These are phyloP conservation scores for Darksidea phi DNA, from an alignment of 495 filamentous ascomycete species.

Conservation along the genomic window DNA sequence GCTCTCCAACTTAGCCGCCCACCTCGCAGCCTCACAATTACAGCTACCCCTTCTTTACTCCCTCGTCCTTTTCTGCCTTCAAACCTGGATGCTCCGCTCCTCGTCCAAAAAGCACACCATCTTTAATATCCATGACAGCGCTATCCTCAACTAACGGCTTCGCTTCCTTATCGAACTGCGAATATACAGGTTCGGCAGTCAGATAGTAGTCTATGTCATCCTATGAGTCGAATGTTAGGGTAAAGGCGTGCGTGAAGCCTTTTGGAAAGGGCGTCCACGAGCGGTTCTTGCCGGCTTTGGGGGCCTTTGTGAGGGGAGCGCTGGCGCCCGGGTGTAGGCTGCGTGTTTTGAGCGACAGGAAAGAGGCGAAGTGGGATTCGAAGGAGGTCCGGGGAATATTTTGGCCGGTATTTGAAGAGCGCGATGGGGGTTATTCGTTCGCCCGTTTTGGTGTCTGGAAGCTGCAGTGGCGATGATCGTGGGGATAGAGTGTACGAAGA, in stretches of 20 bases:
- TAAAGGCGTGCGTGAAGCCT: slow-evolving; percentile 37
- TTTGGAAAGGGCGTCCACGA: slow-evolving; percentile 33
- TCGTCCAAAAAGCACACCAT: slow-evolving; percentile 19
- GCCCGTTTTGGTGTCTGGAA: background rate
- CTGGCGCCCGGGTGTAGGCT: slow-evolving; percentile 26
- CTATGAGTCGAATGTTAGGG: slow-evolving; percentile 35
- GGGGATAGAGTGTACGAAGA: too few species aligned
- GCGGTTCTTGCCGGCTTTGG: slow-evolving; percentile 34
- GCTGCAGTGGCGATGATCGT: too few species aligned
- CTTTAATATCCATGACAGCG: slow-evolving; percentile 14
- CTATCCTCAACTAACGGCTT: slow-evolving; percentile 22
- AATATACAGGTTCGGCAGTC: slow-evolving; percentile 30
- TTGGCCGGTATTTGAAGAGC: slow-evolving; percentile 32
- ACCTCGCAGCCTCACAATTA: slow-evolving; percentile 19
- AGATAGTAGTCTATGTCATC: slow-evolving; percentile 37
- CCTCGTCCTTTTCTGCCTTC: background rate
- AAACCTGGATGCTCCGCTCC: slow-evolving; percentile 5
- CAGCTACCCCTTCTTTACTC: slow-evolving; percentile 1
- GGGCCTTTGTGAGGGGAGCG: slow-evolving; percentile 27
- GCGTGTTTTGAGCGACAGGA: slow-evolving; percentile 17
- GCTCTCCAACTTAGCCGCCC: slow-evolving; percentile 5
- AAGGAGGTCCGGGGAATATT: slow-evolving; percentile 27
- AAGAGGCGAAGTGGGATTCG: slow-evolving; percentile 27
- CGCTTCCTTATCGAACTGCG: slow-evolving; percentile 22
- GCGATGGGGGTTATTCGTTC: slow-evolving; percentile 33